Evolutionary conservation across 345 rosid genomes (phyloP).

Genomic region (Gossypium bickii): DNA sequence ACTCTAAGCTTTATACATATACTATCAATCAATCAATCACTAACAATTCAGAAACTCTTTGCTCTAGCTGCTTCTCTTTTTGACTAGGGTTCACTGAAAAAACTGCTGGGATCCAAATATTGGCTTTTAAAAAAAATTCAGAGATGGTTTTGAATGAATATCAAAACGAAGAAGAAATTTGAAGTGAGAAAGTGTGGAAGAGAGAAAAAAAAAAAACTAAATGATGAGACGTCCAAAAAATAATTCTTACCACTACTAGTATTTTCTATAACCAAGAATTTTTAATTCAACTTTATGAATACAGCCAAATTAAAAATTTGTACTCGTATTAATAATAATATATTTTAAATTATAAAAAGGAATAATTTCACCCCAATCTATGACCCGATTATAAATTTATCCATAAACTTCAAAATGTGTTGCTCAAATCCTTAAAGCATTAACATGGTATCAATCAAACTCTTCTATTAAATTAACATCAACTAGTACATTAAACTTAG

Average conservation of each 20-base stretch:
- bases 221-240: neutral
- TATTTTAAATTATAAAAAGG: too few relatives aligned
- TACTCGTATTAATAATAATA: neutral
- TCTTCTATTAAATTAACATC: too few relatives aligned
- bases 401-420: too few relatives aligned
- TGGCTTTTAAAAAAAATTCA: neutral
- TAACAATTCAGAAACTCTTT: neutral
- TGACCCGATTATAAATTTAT: too few relatives aligned
- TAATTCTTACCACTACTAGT: neutral
- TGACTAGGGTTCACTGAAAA: constrained; percentile 7
- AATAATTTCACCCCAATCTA: too few relatives aligned
- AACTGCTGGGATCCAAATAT: neutral
- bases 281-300: neutral
- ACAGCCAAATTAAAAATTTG: neutral
- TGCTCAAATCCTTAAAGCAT: too few relatives aligned
- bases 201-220: neutral
- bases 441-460: too few relatives aligned
- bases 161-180: neutral
- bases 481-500: too few relatives aligned
- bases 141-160: neutral
- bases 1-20: neutral
- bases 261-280: neutral
- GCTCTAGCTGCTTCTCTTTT: constrained; percentile 3
- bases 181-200: neutral
- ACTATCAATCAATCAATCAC: neutral